Evolutionary conservation across 2,329 filamentous ascomycete genomes (phyloP).

Genomic region (Plenodomus tracheiphilus): DNA sequence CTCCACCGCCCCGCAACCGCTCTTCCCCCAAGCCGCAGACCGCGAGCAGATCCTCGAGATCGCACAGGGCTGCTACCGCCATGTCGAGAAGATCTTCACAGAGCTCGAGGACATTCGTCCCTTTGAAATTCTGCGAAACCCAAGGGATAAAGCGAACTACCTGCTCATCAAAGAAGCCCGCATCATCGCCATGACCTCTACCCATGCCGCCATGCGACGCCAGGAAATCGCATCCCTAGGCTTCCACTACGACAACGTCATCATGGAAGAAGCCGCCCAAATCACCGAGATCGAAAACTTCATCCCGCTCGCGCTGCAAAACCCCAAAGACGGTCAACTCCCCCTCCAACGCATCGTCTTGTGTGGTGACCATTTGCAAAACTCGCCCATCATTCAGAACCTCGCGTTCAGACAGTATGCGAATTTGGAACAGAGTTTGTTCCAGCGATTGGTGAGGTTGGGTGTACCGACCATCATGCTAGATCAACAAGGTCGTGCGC

Average conservation of each 20-base stretch:
- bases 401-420: slow-evolving; percentile 92
- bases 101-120: slow-evolving; percentile 92
- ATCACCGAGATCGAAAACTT: slow-evolving; percentile 98
- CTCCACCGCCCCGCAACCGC: slow-evolving; percentile 78
- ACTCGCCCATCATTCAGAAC: slow-evolving; percentile 94
- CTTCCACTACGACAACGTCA: slow-evolving; percentile 95
- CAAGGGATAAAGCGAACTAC: slow-evolving; percentile 94
- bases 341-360: slow-evolving; percentile 86
- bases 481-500: slow-evolving; percentile 89
- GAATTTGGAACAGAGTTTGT: slow-evolving; percentile 93
- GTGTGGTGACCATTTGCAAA: slow-evolving; percentile 94
- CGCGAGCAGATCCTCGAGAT: slow-evolving; percentile 73
- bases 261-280: slow-evolving; percentile 98
- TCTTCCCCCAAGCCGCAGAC: slow-evolving; percentile 71
- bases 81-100: slow-evolving; percentile 87
- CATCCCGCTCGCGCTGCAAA: slow-evolving; percentile 91
- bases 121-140: slow-evolving; percentile 88
- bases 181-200: slow-evolving; percentile 98
- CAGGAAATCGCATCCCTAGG: slow-evolving; percentile 89
- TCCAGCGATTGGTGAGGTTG: slow-evolving; percentile 85
- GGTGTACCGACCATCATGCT: slow-evolving; percentile 90
- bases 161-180: slow-evolving; percentile 93
- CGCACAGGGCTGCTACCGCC: slow-evolving; percentile 81
- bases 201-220: slow-evolving; percentile 91
- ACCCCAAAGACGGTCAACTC: slow-evolving; percentile 70